Conservation (phyloP, 1,284 basidiomycete genomes). For the Prillingera fragicola region DNA sequence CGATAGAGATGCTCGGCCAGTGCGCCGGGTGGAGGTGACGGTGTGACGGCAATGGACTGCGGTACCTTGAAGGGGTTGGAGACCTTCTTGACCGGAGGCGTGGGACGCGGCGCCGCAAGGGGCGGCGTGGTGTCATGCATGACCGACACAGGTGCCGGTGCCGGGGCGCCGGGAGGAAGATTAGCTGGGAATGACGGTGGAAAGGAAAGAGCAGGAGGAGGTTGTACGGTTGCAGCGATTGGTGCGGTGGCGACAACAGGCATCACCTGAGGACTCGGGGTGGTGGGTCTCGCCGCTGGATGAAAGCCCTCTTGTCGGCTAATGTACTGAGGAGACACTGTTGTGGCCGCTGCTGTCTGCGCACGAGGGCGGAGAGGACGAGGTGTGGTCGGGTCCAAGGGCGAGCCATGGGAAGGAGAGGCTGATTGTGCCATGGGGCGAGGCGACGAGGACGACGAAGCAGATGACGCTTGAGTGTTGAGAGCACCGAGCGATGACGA, state of each 20-base stretch:
- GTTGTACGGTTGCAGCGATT: neutral
- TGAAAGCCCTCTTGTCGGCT: conserved; percentile 4
- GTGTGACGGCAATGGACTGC: conserved; percentile 17
- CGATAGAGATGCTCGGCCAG: conserved; percentile 60
- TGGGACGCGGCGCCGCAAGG: too few species aligned
- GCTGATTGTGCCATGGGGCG: too few species aligned
- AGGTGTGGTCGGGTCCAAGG: neutral
- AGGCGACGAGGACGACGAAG: too few species aligned
- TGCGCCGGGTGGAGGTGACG: conserved; percentile 16
- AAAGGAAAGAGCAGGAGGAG: neutral
- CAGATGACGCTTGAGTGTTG: too few species aligned
- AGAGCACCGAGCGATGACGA: too few species aligned
- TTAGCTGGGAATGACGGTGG: too few species aligned
- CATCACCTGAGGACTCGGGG: neutral
- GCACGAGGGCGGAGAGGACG: conserved; percentile 2
- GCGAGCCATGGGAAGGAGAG: neutral
- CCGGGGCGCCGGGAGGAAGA: too few species aligned
- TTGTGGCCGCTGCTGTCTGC: conserved; percentile 1
- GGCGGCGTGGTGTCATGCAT: too few species aligned
- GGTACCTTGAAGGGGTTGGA: conserved; percentile 9
- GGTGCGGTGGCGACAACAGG: conserved; percentile 1
- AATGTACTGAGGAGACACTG: neutral
- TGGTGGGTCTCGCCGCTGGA: neutral
- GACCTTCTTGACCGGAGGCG: conserved; percentile 10
- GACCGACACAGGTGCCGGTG: conserved; percentile 1